Percentiles rank a stretch among this genome's conserved stretches.
phyloP scores from a whole-genome alignment of 2,329 filamentous ascomycete species.

The Conoideocrella luteorostrata region DNA sequence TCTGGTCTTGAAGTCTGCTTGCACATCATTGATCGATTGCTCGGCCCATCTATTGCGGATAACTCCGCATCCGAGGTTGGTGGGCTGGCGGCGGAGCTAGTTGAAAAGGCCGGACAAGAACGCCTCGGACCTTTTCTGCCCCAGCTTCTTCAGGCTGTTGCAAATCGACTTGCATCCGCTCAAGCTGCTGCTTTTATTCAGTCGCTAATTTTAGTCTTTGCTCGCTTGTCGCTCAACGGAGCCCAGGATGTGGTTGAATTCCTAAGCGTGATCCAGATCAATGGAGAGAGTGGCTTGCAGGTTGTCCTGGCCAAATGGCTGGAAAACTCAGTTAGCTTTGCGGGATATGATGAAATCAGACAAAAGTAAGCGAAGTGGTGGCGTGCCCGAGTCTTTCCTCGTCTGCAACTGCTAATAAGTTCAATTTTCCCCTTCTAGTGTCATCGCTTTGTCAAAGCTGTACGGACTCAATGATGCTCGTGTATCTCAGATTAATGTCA shows the following conservation, averaged over 20 bases:
- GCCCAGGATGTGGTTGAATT: conserved; percentile 90
- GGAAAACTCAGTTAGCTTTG: conserved; percentile 93
- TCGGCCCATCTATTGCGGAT: conserved; percentile 80
- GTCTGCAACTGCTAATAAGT: too few species aligned
- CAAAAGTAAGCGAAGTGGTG: conserved; percentile 95
- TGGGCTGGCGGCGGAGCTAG: conserved; percentile 85
- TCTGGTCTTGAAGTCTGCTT: conserved; percentile 84
- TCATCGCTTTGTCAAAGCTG: conserved; percentile 87
- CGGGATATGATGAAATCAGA: conserved; percentile 95
- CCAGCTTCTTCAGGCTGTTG: conserved; percentile 83
- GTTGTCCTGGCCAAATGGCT: conserved; percentile 93
- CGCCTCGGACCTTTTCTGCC: conserved; percentile 84
- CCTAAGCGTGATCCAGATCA: conserved; percentile 75
- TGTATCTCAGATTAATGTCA: conserved; percentile 72
- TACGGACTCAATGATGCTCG: conserved; percentile 82
- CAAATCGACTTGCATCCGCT: conserved; percentile 74
- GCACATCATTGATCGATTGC: conserved; percentile 83
- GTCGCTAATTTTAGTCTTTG: conserved; percentile 91
- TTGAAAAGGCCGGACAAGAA: conserved; percentile 91
- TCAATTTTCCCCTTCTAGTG: conserved; percentile 48
- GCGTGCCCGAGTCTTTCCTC: too few species aligned
- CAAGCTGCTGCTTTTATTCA: conserved; percentile 88
- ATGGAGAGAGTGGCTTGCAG: conserved; percentile 73
- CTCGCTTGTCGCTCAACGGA: conserved; percentile 76
- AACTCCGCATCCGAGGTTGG: conserved; percentile 94